phyloP scores from a whole-genome alignment of 805 yeast species.

The Ogataea henricii region DNA sequence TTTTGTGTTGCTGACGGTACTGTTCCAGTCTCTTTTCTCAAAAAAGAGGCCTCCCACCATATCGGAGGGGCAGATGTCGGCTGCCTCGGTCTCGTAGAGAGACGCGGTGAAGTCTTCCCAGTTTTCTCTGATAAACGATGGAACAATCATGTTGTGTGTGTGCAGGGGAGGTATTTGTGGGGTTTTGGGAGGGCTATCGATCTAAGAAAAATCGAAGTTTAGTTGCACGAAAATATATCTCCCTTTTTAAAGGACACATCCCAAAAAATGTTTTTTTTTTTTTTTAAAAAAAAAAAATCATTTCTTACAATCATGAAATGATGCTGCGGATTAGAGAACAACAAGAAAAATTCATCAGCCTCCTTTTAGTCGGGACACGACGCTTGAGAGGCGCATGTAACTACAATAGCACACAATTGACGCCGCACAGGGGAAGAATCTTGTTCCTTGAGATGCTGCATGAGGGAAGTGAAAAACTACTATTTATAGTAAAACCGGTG shows the following conservation, averaged over 20 bases:
- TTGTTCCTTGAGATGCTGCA: not conserved
- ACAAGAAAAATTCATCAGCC: slow-evolving; percentile 9
- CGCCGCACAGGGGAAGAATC: not conserved
- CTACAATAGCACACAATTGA: not conserved
- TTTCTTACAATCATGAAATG: not conserved
- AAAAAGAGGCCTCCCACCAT: slow-evolving; percentile 15
- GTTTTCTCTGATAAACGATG: slow-evolving; percentile 23
- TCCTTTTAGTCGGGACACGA: slow-evolving; percentile 15
- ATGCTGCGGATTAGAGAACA: not conserved
- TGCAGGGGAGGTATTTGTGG: too few species aligned
- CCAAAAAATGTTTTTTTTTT: too few species aligned
- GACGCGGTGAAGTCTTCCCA: slow-evolving; percentile 13
- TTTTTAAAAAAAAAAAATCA: not conserved
- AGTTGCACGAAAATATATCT: not conserved
- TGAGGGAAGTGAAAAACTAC: not conserved
- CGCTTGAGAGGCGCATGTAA: slow-evolving; percentile 1
- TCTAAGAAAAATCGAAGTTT: not conserved
- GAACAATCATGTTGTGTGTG: slow-evolving; percentile 21
- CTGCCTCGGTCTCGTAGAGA: slow-evolving; percentile 4
- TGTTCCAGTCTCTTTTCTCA: slow-evolving; percentile 19
- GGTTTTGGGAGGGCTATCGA: not conserved
- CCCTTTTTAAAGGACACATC: slow-evolving; percentile 4
- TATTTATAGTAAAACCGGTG: slow-evolving; percentile 1
- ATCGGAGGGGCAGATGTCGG: slow-evolving; percentile 26
- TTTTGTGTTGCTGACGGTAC: slow-evolving; percentile 14